Evolutionary conservation across 139 green algal species (phyloP), one percentile per base, ranked within the genome.

Genomic region (Closterium sp.): DNA sequence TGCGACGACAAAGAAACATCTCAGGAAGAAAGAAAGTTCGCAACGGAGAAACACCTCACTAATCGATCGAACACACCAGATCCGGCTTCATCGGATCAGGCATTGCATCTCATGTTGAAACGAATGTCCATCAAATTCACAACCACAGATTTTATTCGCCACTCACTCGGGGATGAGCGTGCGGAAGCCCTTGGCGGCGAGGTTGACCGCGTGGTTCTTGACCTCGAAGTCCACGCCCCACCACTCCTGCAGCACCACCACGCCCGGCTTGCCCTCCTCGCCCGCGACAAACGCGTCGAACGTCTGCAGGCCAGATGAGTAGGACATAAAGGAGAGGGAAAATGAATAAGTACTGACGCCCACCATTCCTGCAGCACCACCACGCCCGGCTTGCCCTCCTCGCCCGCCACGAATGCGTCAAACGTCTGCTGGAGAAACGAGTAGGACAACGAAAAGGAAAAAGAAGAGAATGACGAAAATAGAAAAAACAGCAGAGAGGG

Each of bases 241-340:
- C 94, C 94, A 96, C 91, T 96, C 94, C 86, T 96, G 94, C 9
- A 95, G 24, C 19, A 95, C 90, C 28, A 95, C 42, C 9, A 95
- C 92, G 22, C 70, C 93, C 4, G 89, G 89, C n/a, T 31, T 38
- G 27, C 38, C 89, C 5, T 88, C 85, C n/a, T 45, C 10, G 22
- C 92, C 92, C 29, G 27, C 19, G 17, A 94, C 70, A 31, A 94
- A 94, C 19, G 91, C 91, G 28, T 94, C 91, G 29, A 94, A 94
- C 10, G 29, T 89, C 91, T 94, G 91, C 62, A 31, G 85, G 17
- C 70, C 27, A 90, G 6, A 86, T 9, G 22, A 9, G 22, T 9
- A 90, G 13, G 22, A 90, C n/a, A n/a, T n/a, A n/a, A n/a, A n/a
- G n/a, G n/a, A n/a, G n/a, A n/a, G n/a, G n/a, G n/a, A n/a, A n/a